Evolutionary conservation across 73 alveolate genomes (phyloP).

Genomic region (Symbiodinium pilosum): DNA sequence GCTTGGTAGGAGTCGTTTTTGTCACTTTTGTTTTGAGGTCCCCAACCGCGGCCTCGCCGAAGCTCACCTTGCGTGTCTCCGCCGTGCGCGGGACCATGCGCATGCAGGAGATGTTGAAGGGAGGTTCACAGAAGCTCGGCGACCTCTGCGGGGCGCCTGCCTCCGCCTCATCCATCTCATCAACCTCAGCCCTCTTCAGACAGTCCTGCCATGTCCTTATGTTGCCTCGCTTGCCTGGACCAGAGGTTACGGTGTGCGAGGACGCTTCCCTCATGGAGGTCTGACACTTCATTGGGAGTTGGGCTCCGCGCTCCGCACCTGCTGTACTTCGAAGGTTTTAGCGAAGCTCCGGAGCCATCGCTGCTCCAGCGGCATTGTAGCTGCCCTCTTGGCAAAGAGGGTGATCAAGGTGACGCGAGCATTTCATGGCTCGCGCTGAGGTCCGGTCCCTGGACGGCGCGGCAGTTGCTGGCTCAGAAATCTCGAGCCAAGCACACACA

Average conservation of each 20-base stretch:
- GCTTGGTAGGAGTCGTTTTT: too few species aligned
- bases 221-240: too few species aligned
- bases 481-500: background rate
- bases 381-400: background rate
- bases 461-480: background rate
- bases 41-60: slow-evolving; percentile 26
- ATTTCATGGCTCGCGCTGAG: background rate
- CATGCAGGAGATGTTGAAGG: slow-evolving; percentile 37
- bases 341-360: background rate
- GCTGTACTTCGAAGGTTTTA: background rate
- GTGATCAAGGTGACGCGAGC: background rate
- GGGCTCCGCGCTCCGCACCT: background rate
- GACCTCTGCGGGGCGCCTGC: too few species aligned
- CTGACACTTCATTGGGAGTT: too few species aligned
- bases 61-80: slow-evolving; percentile 47
- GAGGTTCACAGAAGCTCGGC: background rate
- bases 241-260: background rate
- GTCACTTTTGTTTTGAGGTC: background rate
- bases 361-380: background rate
- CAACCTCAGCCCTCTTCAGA: too few species aligned
- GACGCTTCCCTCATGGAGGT: background rate
- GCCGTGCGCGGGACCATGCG: slow-evolving; percentile 30
- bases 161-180: too few species aligned
- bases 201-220: too few species aligned
- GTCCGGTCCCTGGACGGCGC: background rate